A percentile compares a stretch with the other conserved stretches of the same genome.
Evolutionary conservation across 768 basidiomycete species (phyloP).

Genomic region (Tulasnella sp.): DNA sequence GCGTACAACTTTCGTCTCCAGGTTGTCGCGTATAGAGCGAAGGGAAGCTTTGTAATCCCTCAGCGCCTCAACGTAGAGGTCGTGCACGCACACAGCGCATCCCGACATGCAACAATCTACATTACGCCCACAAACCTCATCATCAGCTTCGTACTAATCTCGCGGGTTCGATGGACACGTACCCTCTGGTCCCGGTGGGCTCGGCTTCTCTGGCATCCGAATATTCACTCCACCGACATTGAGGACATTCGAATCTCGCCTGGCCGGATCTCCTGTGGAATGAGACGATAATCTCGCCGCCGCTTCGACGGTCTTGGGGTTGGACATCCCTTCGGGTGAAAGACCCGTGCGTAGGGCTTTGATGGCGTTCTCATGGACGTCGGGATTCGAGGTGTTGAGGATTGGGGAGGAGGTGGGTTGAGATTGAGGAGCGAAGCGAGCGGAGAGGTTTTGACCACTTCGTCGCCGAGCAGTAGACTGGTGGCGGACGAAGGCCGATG

Average conservation of each 20-base stretch:
- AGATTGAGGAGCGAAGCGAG: background rate
- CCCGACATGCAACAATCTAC: constrained; percentile 14
- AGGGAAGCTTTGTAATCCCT: constrained; percentile 1
- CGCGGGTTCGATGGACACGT: background rate
- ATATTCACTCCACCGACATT: background rate
- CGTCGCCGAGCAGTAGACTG: background rate
- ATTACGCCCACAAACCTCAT: background rate
- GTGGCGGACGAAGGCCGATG: background rate
- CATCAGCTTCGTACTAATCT: background rate
- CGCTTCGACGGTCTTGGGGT: constrained; percentile 7
- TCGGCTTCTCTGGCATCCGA: background rate
- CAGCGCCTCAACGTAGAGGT: constrained; percentile 9
- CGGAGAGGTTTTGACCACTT: constrained; percentile 4
- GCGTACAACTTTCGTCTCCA: background rate
- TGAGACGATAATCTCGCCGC: constrained; percentile 6
- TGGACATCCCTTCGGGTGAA: constrained; percentile 4
- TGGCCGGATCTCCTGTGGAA: background rate
- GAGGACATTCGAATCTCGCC: background rate
- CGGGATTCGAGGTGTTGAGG: background rate
- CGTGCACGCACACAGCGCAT: constrained; percentile 11
- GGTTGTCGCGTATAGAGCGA: background rate
- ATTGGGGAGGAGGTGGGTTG: background rate
- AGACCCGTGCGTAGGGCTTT: background rate
- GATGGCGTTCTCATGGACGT: background rate
- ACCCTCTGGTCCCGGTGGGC: constrained; percentile 10